A percentile compares a stretch with the other conserved stretches of the same genome.
phyloP scores from a whole-genome alignment of 176 grass and related monocot species.

The Metroxylon sagu region DNA sequence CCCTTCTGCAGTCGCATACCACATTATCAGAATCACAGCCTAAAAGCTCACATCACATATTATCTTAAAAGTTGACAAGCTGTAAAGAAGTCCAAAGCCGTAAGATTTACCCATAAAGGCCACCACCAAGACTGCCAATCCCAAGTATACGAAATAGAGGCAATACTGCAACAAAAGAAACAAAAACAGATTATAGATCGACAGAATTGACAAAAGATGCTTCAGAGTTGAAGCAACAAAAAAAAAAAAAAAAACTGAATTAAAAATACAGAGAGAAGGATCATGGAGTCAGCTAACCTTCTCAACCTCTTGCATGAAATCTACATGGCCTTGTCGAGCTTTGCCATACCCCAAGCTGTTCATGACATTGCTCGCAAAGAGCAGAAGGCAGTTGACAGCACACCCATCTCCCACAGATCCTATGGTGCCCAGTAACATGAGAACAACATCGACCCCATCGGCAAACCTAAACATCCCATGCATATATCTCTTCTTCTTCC shows the following conservation, averaged over 20 bases:
- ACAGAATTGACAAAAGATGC: too few relatives aligned
- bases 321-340: conserved; percentile 13
- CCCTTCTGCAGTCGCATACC: conserved; percentile 48
- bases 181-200: too few relatives aligned
- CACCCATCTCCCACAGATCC: conserved; percentile 85
- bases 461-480: conserved; percentile 70
- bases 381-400: conserved; percentile 80
- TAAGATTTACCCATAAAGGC: conserved; percentile 76
- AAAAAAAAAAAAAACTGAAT: background rate
- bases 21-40: conserved; percentile 2
- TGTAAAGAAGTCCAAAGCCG: background rate
- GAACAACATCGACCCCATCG: conserved; percentile 50
- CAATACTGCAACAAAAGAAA: conserved; percentile 41
- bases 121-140: conserved; percentile 68
- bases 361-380: conserved; percentile 94
- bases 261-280: background rate
- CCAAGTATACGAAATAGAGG: conserved; percentile 84
- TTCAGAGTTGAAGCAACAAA: background rate
- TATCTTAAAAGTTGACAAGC: background rate
- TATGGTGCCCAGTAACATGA: conserved; percentile 73
- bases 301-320: conserved; percentile 85
- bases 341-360: conserved; percentile 64
- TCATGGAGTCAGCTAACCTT: conserved; percentile 32
- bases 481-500: background rate
- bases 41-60: conserved; percentile 1